phyloP scores from a whole-genome alignment of 495 filamentous ascomycete species.

The Penicillium longicatenatum region DNA sequence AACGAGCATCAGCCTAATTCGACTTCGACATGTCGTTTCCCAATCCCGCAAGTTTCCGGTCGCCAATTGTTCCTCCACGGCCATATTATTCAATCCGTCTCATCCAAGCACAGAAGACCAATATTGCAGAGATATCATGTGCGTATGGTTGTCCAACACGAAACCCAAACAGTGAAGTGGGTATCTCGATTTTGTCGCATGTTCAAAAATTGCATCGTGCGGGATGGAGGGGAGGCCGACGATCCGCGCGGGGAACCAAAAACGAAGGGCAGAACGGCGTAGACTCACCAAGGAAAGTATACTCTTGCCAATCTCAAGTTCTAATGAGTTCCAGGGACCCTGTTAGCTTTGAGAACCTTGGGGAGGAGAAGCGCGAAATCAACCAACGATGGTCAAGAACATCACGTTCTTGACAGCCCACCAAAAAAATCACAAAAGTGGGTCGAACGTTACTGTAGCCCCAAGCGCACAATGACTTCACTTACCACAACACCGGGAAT shows the following conservation, averaged over 20 bases:
- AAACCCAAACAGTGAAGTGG: neutral
- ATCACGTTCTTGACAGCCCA: slow-evolving; percentile 37
- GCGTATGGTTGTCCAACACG: neutral
- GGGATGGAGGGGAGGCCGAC: slow-evolving; percentile 16
- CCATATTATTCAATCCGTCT: neutral
- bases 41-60: neutral
- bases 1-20: neutral
- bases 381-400: slow-evolving; percentile 13
- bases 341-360: slow-evolving; percentile 40
- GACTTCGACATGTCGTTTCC: neutral
- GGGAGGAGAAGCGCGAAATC: slow-evolving; percentile 18
- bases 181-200: neutral
- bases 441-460: slow-evolving; percentile 19
- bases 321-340: slow-evolving; percentile 12
- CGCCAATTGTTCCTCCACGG: neutral
- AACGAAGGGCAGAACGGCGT: neutral
- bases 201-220: slow-evolving; percentile 9
- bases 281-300: slow-evolving; percentile 36
- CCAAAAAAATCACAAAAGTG: slow-evolving; percentile 32
- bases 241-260: slow-evolving; percentile 16
- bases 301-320: neutral
- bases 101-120: neutral
- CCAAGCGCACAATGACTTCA: slow-evolving; percentile 12
- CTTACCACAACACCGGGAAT: slow-evolving; percentile 24
- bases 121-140: neutral